These are phyloP conservation scores for Bipolaris zeicola DNA, from an alignment of 2,329 filamentous ascomycete genomes.

Conservation along the genomic window DNA sequence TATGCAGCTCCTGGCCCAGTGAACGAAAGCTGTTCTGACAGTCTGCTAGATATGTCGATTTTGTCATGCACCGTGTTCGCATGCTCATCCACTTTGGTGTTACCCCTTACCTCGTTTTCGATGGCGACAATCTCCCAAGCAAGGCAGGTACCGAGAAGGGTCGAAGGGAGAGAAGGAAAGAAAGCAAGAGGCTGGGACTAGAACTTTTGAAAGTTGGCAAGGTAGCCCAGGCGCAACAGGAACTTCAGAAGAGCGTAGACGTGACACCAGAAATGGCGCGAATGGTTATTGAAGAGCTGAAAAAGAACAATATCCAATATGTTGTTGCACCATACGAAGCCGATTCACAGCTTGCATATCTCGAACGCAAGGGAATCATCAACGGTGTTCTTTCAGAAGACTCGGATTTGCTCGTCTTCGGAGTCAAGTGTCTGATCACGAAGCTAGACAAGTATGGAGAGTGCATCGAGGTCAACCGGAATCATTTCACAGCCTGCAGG, in stretches of 20 bases:
- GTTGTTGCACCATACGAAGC: slow-evolving; percentile 97
- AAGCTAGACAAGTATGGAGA: slow-evolving; percentile 95
- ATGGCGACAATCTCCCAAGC: slow-evolving; percentile 92
- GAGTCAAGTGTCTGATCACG: slow-evolving; percentile 85
- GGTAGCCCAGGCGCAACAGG: slow-evolving; percentile 75
- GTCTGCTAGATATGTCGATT: slow-evolving; percentile 78
- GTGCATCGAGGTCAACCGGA: slow-evolving; percentile 87
- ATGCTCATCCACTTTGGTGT: slow-evolving; percentile 95
- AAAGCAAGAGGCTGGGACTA: slow-evolving; percentile 75
- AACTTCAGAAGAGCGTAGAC: slow-evolving; percentile 94
- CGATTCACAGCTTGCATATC: slow-evolving; percentile 93
- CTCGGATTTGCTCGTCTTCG: slow-evolving; percentile 94
- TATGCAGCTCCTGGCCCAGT: slow-evolving; percentile 52
- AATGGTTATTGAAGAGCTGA: slow-evolving; percentile 88
- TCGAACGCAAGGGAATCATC: slow-evolving; percentile 84
- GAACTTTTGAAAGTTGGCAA: slow-evolving; percentile 84
- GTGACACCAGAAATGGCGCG: slow-evolving; percentile 96
- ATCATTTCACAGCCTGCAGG: slow-evolving; percentile 84
- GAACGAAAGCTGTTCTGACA: slow-evolving; percentile 14
- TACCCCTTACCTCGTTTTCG: slow-evolving; percentile 94
- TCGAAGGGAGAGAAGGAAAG: slow-evolving; percentile 74
- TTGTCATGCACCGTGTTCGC: slow-evolving; percentile 84
- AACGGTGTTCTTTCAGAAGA: slow-evolving; percentile 93
- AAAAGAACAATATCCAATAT: slow-evolving; percentile 78
- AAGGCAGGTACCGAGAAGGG: slow-evolving; percentile 86